Evolutionary conservation across 2,329 filamentous ascomycete genomes (phyloP).

Genomic region (Penicillium sp.): DNA sequence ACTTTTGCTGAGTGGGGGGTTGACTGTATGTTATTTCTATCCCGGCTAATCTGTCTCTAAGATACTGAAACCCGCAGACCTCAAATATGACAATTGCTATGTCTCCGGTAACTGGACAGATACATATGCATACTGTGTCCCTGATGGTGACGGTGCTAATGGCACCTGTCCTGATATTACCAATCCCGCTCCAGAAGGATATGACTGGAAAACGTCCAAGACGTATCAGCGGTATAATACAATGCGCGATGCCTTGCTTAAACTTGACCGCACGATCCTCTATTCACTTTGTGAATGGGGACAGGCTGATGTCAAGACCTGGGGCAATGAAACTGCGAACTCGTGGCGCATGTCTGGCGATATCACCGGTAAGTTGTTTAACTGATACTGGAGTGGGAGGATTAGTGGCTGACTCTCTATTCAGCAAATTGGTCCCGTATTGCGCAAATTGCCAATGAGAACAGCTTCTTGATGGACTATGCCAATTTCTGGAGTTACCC

Average conservation of each 20-base stretch:
- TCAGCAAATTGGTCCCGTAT: slow-evolving; percentile 32
- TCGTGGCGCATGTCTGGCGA: slow-evolving; percentile 46
- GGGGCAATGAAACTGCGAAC: slow-evolving; percentile 52
- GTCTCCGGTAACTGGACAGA: slow-evolving; percentile 43
- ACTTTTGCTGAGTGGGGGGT: slow-evolving; percentile 61
- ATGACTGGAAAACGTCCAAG: slow-evolving; percentile 53
- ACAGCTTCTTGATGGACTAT: slow-evolving; percentile 48
- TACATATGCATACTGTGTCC: slow-evolving; percentile 42
- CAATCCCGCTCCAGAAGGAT: slow-evolving; percentile 46
- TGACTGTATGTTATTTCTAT: slow-evolving; percentile 43
- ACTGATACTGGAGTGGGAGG: background rate
- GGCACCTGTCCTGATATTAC: slow-evolving; percentile 42
- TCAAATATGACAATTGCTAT: slow-evolving; percentile 61
- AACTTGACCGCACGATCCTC: slow-evolving; percentile 48
- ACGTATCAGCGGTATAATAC: slow-evolving; percentile 49
- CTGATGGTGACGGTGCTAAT: slow-evolving; percentile 40
- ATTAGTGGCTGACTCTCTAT: background rate
- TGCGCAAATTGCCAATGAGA: slow-evolving; percentile 51
- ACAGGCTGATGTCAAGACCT: slow-evolving; percentile 50
- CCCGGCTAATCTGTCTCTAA: background rate
- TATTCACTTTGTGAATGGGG: slow-evolving; percentile 59
- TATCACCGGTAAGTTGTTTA: slow-evolving; percentile 27
- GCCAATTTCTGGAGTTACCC: slow-evolving; percentile 53
- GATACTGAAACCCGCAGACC: slow-evolving; percentile 35
- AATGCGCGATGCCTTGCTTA: slow-evolving; percentile 56